Evolutionary conservation across 768 basidiomycete genomes (phyloP).

Genomic region (Kwoniella dendrophila): DNA sequence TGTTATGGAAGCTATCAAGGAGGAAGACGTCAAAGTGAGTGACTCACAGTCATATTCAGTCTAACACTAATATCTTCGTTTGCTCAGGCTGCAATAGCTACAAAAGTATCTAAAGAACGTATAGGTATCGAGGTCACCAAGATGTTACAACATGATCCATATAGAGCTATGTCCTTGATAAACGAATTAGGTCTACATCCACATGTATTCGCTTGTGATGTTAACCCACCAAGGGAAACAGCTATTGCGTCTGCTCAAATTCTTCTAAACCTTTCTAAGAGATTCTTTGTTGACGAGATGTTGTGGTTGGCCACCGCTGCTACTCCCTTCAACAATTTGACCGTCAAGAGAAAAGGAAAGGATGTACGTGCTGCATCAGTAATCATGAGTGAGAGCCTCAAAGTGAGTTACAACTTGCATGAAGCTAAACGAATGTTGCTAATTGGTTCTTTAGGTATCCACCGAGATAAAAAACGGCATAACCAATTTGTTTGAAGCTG

Average conservation of each 20-base stretch:
- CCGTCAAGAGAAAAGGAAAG: conserved; percentile 67
- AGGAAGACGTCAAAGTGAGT: conserved; percentile 63
- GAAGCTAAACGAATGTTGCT: conserved; percentile 9
- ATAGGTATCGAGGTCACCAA: conserved; percentile 90
- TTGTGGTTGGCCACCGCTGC: conserved; percentile 78
- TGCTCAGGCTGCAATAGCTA: conserved; percentile 66
- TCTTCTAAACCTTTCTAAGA: conserved; percentile 60
- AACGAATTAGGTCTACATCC: conserved; percentile 69
- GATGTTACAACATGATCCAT: conserved; percentile 90
- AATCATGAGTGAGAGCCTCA: conserved; percentile 79
- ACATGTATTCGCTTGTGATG: conserved; percentile 51
- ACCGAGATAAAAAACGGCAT: conserved; percentile 46
- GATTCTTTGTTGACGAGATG: conserved; percentile 55
- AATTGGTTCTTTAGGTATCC: conserved; percentile 37
- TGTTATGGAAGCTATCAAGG: conserved; percentile 55
- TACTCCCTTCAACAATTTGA: conserved; percentile 69
- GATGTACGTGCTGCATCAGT: conserved; percentile 65
- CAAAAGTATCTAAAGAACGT: conserved; percentile 86
- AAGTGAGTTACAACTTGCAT: conserved; percentile 55
- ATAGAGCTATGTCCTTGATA: conserved; percentile 74
- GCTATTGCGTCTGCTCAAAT: conserved; percentile 66
- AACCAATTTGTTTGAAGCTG: conserved; percentile 37
- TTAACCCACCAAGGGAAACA: conserved; percentile 51
- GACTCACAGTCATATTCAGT: neutral
- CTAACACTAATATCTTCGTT: neutral